A percentile compares a stretch with the other conserved stretches of the same genome.
These are phyloP conservation scores for Aureobasidium zeae DNA, from an alignment of 2,329 filamentous ascomycete species.

Conservation along the genomic window DNA sequence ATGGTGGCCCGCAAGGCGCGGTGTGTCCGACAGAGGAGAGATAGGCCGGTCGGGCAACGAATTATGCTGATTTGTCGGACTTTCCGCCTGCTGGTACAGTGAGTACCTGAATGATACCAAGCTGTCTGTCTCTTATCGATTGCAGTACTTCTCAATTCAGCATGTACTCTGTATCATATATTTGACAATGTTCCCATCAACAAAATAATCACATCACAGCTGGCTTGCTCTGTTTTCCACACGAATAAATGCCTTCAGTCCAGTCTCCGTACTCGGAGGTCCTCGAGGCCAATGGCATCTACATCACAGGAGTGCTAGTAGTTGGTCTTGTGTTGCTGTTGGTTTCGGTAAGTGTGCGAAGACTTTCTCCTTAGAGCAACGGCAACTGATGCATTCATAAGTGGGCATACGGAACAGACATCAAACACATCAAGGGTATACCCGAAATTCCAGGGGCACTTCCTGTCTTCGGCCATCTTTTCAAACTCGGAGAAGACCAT, in stretches of 20 bases:
- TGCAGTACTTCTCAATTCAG: too few species aligned
- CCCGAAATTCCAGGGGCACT: constrained; percentile 43
- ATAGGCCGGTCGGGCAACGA: too few species aligned
- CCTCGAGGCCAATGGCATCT: neutral
- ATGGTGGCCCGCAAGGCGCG: too few species aligned
- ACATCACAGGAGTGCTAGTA: neutral
- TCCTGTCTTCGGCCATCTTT: constrained; percentile 43
- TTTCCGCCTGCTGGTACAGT: too few species aligned
- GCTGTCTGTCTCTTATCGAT: too few species aligned
- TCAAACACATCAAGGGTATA: constrained; percentile 41
- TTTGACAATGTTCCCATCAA: too few species aligned
- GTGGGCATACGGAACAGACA: constrained; percentile 33
- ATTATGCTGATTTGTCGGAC: neutral
- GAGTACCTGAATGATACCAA: too few species aligned
- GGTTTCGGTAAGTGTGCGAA: neutral
- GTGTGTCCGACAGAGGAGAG: neutral
- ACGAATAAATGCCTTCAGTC: neutral
- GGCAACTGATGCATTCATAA: neutral
- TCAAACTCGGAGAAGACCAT: constrained; percentile 45
- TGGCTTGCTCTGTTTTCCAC: neutral
- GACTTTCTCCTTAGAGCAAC: neutral
- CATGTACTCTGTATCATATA: too few species aligned
- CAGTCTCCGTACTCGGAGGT: neutral
- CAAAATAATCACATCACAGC: too few species aligned
- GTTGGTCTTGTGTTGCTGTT: neutral